Evolutionary conservation across 805 yeast species (phyloP).

Genomic region (Barnettozyma botsteinii): DNA sequence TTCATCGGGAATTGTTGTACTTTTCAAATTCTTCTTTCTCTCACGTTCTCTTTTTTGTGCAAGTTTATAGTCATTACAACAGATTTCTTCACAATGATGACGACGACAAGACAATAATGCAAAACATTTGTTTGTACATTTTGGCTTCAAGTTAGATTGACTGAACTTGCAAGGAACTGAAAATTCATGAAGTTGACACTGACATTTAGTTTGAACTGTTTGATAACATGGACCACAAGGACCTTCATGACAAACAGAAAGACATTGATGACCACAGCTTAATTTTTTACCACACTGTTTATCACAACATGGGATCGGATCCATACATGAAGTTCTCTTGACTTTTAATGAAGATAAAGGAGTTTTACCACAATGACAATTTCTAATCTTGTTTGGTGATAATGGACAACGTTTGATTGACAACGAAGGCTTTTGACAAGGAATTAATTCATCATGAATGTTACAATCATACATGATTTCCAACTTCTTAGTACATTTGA

Average conservation of each 20-base stretch:
- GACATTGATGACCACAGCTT: slow-evolving; percentile 75
- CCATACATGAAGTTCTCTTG: slow-evolving; percentile 56
- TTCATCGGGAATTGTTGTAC: slow-evolving; percentile 28
- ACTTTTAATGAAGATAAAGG: slow-evolving; percentile 33
- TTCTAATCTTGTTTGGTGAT: slow-evolving; percentile 51
- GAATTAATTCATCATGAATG: slow-evolving; percentile 50
- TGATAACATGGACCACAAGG: slow-evolving; percentile 64
- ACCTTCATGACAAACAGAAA: slow-evolving; percentile 70
- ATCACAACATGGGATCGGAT: slow-evolving; percentile 74
- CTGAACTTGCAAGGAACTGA: slow-evolving; percentile 58
- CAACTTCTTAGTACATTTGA: slow-evolving; percentile 41
- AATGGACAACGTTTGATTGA: slow-evolving; percentile 47
- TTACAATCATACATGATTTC: slow-evolving; percentile 56
- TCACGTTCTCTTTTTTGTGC: slow-evolving; percentile 47
- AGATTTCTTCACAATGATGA: slow-evolving; percentile 62
- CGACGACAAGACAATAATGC: slow-evolving; percentile 73
- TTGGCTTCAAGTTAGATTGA: slow-evolving; percentile 47
- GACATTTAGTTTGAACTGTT: slow-evolving; percentile 47
- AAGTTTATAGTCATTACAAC: slow-evolving; percentile 63
- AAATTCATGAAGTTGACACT: slow-evolving; percentile 54
- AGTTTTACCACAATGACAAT: slow-evolving; percentile 80
- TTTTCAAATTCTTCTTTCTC: slow-evolving; percentile 44
- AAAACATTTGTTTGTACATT: slow-evolving; percentile 66
- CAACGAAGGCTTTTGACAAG: slow-evolving; percentile 28
- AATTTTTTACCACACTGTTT: slow-evolving; percentile 55